Conservation (phyloP, 257 asterid genomes). For the Sherardia arvensis region DNA sequence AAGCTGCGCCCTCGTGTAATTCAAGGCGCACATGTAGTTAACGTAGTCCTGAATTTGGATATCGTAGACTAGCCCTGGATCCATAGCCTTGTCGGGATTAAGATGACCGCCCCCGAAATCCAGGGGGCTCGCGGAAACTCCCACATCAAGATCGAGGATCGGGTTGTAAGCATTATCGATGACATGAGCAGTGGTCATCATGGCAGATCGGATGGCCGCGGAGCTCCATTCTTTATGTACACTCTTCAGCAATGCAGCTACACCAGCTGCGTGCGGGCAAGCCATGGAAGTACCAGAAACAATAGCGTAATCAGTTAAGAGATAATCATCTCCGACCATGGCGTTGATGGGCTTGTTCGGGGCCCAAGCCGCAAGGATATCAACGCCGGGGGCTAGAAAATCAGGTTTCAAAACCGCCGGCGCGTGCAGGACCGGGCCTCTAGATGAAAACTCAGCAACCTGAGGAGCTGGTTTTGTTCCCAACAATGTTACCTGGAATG, state of each 20-base stretch:
- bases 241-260: conserved; percentile 16
- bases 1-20: conserved; percentile 5
- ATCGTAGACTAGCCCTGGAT: conserved; percentile 13
- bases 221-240: conserved; percentile 16
- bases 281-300: conserved; percentile 18
- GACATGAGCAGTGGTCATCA: conserved; percentile 15
- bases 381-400: conserved; percentile 10
- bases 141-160: conserved; percentile 2
- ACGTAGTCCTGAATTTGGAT: conserved; percentile 2
- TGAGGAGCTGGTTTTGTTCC: conserved; percentile 18
- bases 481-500: conserved; percentile 9
- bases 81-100: conserved; percentile 12
- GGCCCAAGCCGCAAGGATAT: conserved; percentile 9
- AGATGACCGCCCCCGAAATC: conserved; percentile 17
- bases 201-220: conserved; percentile 11
- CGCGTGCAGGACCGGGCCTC: conserved; percentile 13
- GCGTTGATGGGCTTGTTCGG: conserved; percentile 4
- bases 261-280: conserved; percentile 9
- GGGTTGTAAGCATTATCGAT: conserved; percentile 4
- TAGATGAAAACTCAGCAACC: conserved; percentile 11
- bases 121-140: conserved; percentile 13
- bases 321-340: conserved; percentile 5
- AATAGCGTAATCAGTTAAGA: not conserved
- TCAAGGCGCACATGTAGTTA: conserved; percentile 7
- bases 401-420: conserved; percentile 16